Base-by-base conservation (phyloP, 495 filamentous ascomycete genomes). In the Sordaria brevicollis region DNA sequence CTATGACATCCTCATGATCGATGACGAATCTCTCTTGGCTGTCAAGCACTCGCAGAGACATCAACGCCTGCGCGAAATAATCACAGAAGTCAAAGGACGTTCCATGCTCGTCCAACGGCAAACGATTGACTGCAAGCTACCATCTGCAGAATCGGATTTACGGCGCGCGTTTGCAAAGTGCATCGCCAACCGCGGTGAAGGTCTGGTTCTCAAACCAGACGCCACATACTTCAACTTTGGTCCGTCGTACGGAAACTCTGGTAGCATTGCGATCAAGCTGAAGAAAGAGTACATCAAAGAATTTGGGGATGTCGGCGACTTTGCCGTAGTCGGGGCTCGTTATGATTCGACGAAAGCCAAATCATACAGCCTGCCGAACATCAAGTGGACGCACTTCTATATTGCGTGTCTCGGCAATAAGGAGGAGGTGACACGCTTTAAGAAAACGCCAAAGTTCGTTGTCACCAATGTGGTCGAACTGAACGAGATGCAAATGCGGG, bases 281-380 rank as follows among this genome's bases (percentile, higher is more conserved):
- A 97, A 97, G 77, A 96, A 94, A 72, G 93, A 96, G 73, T 97
- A 96, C 70, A 90, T 97, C n/a, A 82, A 82, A 21, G 87, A 88
- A 6, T 84, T 93, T 72, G 93, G 93, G 2, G 92, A 96, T 73
- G 89, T 91, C 43, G 88, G 90, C 1, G 93, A 96, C 76, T 90
- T 97, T 72, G 88, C 90, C 2, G 84, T 94, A 7, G 79, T 96
- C 36, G 93, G 91, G 5, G 93, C 85, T 7, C 84, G 85, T 2
- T 92, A 89, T 71, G 86, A 90, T 71, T 79, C 87, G 11, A 82
- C 81, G 65, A 88, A 88, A 73, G 88, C 83, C 3, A 80, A 74
- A 67, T 83, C 76, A 62, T 85, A 81, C 71, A 76, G 76, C n/a
- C 71, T 83, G 5, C 78, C 76, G n/a, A 79, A 83, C 35, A 72